These are phyloP conservation scores for Rhizomucor miehei DNA, from an alignment of 371 early-diverging fungal species.

Conservation along the genomic window DNA sequence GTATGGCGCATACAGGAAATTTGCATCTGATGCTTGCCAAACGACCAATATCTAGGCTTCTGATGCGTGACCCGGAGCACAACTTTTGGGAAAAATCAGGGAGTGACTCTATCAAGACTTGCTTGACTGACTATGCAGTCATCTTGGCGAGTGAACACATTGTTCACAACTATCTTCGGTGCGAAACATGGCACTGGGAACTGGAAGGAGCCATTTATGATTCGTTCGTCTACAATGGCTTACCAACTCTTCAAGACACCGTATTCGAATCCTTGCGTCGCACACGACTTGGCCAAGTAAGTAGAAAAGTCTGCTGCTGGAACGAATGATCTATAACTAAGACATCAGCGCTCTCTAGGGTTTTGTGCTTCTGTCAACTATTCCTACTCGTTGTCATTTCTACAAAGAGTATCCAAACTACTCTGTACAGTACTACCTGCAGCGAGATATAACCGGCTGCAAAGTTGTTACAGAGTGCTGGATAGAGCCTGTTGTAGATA, in stretches of 20 bases:
- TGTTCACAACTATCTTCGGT: conserved; percentile 56
- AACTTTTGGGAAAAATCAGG: conserved; percentile 6
- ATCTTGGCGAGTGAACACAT: conserved; percentile 36
- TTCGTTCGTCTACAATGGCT: conserved; percentile 27
- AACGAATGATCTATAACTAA: not conserved
- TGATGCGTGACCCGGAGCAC: conserved; percentile 47
- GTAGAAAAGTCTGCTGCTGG: conserved; percentile 1
- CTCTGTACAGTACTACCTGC: conserved; percentile 63
- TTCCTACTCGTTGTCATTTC: conserved; percentile 49
- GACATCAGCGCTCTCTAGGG: too few relatives aligned
- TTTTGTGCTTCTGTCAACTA: conserved; percentile 53
- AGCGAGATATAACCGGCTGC: conserved; percentile 48
- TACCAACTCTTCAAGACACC: conserved; percentile 7
- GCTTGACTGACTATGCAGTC: conserved; percentile 7
- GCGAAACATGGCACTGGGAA: conserved; percentile 67
- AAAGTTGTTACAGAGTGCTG: conserved; percentile 69
- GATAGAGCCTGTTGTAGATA: conserved; percentile 61
- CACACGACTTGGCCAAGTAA: not conserved
- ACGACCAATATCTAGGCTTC: conserved; percentile 42
- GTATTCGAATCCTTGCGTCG: too few relatives aligned
- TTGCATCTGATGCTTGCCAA: not conserved
- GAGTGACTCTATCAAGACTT: conserved; percentile 11
- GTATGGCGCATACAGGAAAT: too few relatives aligned
- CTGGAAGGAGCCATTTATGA: conserved; percentile 41
- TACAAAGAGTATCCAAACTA: conserved; percentile 55